Base-by-base conservation (phyloP, 768 basidiomycete genomes). In the Tephrocybe sp. region DNA sequence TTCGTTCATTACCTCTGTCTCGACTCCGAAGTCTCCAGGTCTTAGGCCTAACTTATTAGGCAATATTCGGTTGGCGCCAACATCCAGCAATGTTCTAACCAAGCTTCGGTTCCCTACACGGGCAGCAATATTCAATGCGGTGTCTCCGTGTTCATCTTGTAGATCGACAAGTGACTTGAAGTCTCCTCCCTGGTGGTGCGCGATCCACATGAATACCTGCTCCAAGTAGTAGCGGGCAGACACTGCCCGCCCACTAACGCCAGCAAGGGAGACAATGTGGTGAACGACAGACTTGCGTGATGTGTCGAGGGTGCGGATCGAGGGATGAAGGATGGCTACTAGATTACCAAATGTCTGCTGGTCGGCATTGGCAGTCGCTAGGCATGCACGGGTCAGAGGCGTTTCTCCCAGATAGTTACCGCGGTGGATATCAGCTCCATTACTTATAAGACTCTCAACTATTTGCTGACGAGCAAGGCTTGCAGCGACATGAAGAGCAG, bases 371-470 rank as follows among this genome's bases (percentile, higher is more conserved):
- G 93, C 86, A 19, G 91, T 93, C 8, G 94, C 86, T 50, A 98
- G 79, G 50, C 91, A 87, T 4, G 94, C 88, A 33, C 95, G 87
- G 23, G 97, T 91, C 24, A 99, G 80, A 1, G 97, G 86, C 0
- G 95, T 98, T 67, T 99, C 97, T 39, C 97, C 94, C 4, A 87
- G 80, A 62, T 86, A 86, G 68, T 98, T 98, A 1, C 97, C 97
- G 7, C 92, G 81, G 58, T 92, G 82, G 13, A 92, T 73, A 64
- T 98, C 94, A 1, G 94, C 92, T 24, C 94, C 93, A 39, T 76
- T 73, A 1, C 70, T 69, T 50, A 97, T 76, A 29, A 99, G 77
- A 9, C 83, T 80, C 21, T 82, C 79, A 15, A 91, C 79, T 27
- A 79, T 82, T 21, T 76, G 72, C 42, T 81, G 76, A 18, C 90